These are phyloP conservation scores for Calycina herbarum DNA, from an alignment of 2,329 filamentous ascomycete species.

Conservation along the genomic window DNA sequence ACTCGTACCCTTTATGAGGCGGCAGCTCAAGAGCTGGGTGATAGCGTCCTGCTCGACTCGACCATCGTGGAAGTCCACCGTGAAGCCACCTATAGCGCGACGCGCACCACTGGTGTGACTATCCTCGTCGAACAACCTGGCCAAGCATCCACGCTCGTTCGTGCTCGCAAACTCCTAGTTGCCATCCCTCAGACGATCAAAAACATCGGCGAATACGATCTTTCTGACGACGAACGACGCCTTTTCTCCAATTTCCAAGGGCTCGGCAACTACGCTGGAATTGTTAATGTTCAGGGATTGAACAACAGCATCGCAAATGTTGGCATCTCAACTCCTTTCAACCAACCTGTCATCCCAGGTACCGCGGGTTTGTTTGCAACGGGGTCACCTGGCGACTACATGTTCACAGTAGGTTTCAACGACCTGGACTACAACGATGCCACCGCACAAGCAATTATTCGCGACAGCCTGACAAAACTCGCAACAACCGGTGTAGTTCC, in stretches of 20 bases:
- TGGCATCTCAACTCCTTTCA: not conserved
- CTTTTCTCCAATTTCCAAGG: not conserved
- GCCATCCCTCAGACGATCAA: not conserved
- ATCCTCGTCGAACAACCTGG: not conserved
- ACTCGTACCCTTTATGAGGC: not conserved
- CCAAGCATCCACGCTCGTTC: not conserved
- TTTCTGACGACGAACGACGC: not conserved
- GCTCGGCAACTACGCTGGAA: not conserved
- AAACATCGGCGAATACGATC: not conserved
- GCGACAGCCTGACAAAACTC: not conserved
- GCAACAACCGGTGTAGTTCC: not conserved
- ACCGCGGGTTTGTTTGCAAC: not conserved
- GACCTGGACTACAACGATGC: not conserved
- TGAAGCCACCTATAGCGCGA: not conserved
- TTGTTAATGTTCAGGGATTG: not conserved
- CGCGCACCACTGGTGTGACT: not conserved
- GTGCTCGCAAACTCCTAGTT: not conserved
- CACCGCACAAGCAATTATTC: not conserved
- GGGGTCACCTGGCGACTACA: not conserved
- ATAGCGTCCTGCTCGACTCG: not conserved
- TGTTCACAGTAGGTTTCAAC: not conserved
- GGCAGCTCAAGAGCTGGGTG: not conserved
- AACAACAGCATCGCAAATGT: not conserved
- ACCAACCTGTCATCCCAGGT: slow-evolving; percentile 1
- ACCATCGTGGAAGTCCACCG: not conserved